phyloP scores from a whole-genome alignment of 2,329 filamentous ascomycete species.

The Colletotrichum simmondsii region DNA sequence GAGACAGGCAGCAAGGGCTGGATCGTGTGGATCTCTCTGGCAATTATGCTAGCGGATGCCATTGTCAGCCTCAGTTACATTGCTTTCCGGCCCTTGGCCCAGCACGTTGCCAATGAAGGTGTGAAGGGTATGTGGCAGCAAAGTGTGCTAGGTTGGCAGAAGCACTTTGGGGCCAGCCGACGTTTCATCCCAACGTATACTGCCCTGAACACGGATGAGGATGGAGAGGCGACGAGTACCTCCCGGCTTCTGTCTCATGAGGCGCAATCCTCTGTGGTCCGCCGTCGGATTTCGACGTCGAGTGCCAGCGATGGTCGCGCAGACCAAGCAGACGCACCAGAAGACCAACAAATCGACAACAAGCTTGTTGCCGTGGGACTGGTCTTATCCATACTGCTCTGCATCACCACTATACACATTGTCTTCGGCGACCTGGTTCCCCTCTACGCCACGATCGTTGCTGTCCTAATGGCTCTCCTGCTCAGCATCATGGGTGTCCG shows the following conservation, averaged over 20 bases:
- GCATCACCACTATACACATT: conserved; percentile 82
- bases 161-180: neutral
- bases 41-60: conserved; percentile 96
- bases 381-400: conserved; percentile 79
- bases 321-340: conserved; percentile 89
- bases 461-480: conserved; percentile 86
- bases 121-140: conserved; percentile 1
- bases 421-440: conserved; percentile 88
- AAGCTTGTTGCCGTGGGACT: conserved; percentile 81
- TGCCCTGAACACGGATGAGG: conserved; percentile 18
- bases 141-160: neutral
- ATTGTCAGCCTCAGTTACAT: conserved; percentile 89
- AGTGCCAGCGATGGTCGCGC: neutral
- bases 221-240: conserved; percentile 3
- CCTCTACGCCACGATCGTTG: conserved; percentile 77
- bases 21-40: conserved; percentile 97
- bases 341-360: conserved; percentile 81
- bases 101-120: neutral
- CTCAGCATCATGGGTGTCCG: conserved; percentile 80
- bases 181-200: conserved; percentile 12
- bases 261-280: neutral
- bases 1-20: conserved; percentile 94
- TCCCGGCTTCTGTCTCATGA: conserved; percentile 13
- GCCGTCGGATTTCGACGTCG: neutral
- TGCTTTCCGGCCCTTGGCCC: conserved; percentile 67